Evolutionary conservation across 441 rosid species (phyloP), one percentile per base, ranked within the genome.

Genomic region (Adansonia grandidieri): DNA sequence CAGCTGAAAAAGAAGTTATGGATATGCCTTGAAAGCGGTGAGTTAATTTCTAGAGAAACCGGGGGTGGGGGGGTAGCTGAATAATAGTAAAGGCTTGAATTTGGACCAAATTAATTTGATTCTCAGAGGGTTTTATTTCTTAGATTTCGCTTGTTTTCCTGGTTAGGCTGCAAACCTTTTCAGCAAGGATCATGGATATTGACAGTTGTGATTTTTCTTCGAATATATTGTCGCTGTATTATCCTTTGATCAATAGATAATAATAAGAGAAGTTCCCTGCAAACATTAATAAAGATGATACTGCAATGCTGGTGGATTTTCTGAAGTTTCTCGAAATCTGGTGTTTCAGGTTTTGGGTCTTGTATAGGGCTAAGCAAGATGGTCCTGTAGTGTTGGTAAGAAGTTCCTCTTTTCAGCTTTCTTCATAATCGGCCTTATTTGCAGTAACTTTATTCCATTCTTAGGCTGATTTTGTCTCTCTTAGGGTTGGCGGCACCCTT

Each of bases 401-500:
- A 71, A 1, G 13, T 17, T 40, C 63, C 63, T 50, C 67, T 50
- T 75, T 14, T 57, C 0, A 4, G 66, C 20, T 53, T 54, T 70
- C 63, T 63, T 71, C 3, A 5, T 74, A 13, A 14, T 42, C 13
- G 19, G 48, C 53, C 28, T 62, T 68, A 15, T 42, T 53, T 53
- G 28, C 11, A 1, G 3, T 71, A 17, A 54, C 73, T 6, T 58
- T 9, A 20, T 10, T 17, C 75, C 57, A 13, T 72, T 19, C 80
- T 77, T 45, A 51, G 28, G 73, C 19, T 83, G 64, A 82, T 11
- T 67, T 85, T 77, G 37, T 22, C 32, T 71, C 19, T 81, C 69
- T 3, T 86, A 95, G 98, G 99, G 99, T 42, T 95, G 98, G 99
- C 80, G 97, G 48, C 98, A 93, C 83, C 98, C 98, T n/a, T 95